Conservation (phyloP, 331 rosid genomes). For the Erythrophleum ivorense region DNA sequence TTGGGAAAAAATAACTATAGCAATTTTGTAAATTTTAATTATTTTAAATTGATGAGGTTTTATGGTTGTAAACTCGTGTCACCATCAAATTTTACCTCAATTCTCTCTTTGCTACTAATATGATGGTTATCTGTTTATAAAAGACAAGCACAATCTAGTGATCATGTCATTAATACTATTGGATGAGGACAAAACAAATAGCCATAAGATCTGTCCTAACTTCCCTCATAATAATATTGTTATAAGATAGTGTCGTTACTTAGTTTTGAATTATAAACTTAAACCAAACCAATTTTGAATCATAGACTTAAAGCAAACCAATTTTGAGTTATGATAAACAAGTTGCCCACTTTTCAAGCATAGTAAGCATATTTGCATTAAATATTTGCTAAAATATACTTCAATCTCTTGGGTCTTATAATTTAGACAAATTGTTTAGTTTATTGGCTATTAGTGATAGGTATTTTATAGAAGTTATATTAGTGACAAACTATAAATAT, state of each 20-base stretch:
- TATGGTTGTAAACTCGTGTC: neutral
- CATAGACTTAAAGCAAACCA: too few species aligned
- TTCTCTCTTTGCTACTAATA: neutral
- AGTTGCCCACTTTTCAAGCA: constrained; percentile 3
- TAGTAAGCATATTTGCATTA: neutral
- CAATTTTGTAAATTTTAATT: neutral
- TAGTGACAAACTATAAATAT: neutral
- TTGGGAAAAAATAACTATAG: neutral
- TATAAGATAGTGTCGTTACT: neutral
- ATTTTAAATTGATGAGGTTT: neutral
- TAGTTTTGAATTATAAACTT: neutral
- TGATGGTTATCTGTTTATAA: neutral
- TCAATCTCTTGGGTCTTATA: neutral
- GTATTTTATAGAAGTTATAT: neutral
- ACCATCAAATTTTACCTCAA: neutral
- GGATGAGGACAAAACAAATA: constrained; percentile 10
- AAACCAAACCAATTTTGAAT: neutral
- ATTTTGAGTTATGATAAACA: neutral
- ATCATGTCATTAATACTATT: neutral
- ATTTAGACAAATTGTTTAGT: too few species aligned
- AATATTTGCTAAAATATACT: constrained; percentile 3
- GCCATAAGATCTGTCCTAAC: neutral
- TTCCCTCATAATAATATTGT: too few species aligned
- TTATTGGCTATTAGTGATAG: neutral
- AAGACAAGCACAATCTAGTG: neutral